Base-by-base conservation (phyloP, 2,329 filamentous ascomycete genomes). In the Trichoderma sp. region DNA sequence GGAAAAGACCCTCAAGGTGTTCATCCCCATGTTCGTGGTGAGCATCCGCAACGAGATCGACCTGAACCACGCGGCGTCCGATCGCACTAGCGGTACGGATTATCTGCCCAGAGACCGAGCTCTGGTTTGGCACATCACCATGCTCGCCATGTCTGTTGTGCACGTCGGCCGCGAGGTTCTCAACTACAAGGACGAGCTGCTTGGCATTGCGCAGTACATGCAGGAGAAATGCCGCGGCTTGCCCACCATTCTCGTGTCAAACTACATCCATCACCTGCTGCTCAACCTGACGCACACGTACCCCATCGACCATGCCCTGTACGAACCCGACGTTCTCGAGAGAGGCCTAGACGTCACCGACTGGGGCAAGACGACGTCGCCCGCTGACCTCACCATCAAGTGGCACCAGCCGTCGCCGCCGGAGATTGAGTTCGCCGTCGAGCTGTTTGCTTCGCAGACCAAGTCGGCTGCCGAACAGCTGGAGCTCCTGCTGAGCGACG, bases 11-110 rank as follows among this genome's bases (percentile, higher is more conserved):
- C 82, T 99, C 58, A 95, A 93, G 74, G 87, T 92, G 15, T 90
- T 99, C 63, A 84, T 99, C 39, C 95, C 95, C 1, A 92, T 97
- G 81, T 83, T 98, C 61, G 90, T 96, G 58, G 85, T 91, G 74
- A 93, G 92, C 64, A 99, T 99, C 69, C 91, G 93, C 68, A 96
- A 92, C 67, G 95, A 99, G 77, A 99, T 99, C 69, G 93, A 97
- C 73, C 92, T 94, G 76, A 99, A 98, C 74, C 92, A 94, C 57
- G 95, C 95, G 21, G 96, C 94, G 2, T 98, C 94, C 2, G 96
- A 96, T 65, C 87, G 95, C 71, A 98, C 93, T 64, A 96, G 92
- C 63, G 95, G 95, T 21, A 91, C 91, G 0, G 95, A 99, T 76
- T 93, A 98, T 50, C 83, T 99, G 19, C 95, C 95, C 9, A 87